These are phyloP conservation scores for Friedmanniomyces simplex DNA, from an alignment of 495 filamentous ascomycete genomes.

Conservation along the genomic window DNA sequence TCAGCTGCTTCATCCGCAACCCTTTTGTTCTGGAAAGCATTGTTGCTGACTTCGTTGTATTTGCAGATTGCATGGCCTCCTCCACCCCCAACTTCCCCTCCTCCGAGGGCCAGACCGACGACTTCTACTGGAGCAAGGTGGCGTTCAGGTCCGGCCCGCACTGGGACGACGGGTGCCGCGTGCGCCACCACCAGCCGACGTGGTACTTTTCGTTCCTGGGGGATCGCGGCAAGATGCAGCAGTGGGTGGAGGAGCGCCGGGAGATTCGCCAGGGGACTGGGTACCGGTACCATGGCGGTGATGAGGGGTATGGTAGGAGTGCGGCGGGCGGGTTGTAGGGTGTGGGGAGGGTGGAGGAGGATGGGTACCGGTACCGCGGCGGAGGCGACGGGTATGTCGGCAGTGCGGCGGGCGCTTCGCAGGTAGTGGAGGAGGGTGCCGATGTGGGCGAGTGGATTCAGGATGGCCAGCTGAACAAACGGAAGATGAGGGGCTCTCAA, in stretches of 20 bases:
- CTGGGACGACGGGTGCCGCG: slow-evolving; percentile 13
- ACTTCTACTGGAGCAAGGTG: slow-evolving; percentile 11
- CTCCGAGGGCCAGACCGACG: neutral
- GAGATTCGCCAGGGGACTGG: neutral
- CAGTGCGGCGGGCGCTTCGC: too few relatives aligned
- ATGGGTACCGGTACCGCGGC: too few relatives aligned
- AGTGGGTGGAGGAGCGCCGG: neutral
- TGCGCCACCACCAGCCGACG: slow-evolving; percentile 9
- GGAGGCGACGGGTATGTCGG: too few relatives aligned
- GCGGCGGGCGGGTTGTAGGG: too few relatives aligned
- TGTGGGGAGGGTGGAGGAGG: too few relatives aligned
- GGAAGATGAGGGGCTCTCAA: too few relatives aligned
- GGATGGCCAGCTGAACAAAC: too few relatives aligned
- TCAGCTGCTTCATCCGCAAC: too few relatives aligned
- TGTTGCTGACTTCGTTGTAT: neutral
- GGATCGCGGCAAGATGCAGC: neutral
- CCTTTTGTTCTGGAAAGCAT: neutral
- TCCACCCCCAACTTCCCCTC: slow-evolving; percentile 10
- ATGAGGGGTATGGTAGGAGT: too few relatives aligned
- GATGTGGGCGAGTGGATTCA: too few relatives aligned
- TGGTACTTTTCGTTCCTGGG: slow-evolving; percentile 20
- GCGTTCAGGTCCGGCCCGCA: neutral
- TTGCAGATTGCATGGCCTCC: slow-evolving; percentile 12
- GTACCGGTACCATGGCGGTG: too few relatives aligned
- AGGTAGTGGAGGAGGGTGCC: too few relatives aligned